These are phyloP conservation scores for Pseudognaphalium luteoalbum DNA, from an alignment of 129 eudicot genomes.

Conservation along the genomic window DNA sequence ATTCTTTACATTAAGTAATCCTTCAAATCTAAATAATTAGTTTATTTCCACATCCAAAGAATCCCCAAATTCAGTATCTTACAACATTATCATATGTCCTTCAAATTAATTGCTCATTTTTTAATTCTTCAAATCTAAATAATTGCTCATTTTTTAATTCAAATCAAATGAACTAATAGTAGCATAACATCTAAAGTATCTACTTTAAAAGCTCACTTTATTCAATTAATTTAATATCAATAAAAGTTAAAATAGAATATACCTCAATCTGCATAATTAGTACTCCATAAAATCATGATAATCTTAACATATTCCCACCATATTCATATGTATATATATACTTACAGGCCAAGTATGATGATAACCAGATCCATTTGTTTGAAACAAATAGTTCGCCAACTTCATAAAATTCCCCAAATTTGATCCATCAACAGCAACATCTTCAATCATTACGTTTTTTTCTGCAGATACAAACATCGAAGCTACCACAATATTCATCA, in stretches of 20 bases:
- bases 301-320: not conserved
- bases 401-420: conserved; percentile 25
- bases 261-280: conserved; percentile 2
- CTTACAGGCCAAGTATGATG: conserved; percentile 97
- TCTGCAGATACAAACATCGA: conserved; percentile 72
- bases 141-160: not conserved
- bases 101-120: not conserved
- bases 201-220: not conserved
- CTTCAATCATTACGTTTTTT: conserved; percentile 36
- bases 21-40: not conserved
- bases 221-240: not conserved
- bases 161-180: not conserved
- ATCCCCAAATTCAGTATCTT: not conserved
- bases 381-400: conserved; percentile 60
- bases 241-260: not conserved
- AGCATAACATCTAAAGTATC: not conserved
- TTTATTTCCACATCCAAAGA: not conserved
- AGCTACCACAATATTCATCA: conserved; percentile 56
- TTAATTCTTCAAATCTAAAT: not conserved
- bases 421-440: conserved; percentile 21
- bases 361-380: conserved; percentile 64
- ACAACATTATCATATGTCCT: no score
- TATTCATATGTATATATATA: not conserved
- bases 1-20: no score
- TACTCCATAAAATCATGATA: not conserved